Percentiles rank a stretch among this genome's conserved stretches.
phyloP scores from a whole-genome alignment of 805 yeast genomes.

The Saturnispora dispora region DNA sequence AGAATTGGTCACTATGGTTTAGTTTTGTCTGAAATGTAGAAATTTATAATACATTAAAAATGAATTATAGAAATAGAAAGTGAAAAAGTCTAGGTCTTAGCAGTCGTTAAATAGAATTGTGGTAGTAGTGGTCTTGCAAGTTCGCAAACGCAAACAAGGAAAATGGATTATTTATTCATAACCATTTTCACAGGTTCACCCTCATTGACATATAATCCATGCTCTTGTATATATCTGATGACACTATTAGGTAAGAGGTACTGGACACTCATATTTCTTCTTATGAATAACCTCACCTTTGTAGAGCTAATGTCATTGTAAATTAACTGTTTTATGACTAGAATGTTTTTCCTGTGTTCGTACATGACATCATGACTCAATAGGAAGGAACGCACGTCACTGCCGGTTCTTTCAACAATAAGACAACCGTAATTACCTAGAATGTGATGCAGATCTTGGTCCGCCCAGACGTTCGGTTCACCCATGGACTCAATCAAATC shows the following conservation, averaged over 20 bases:
- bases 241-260: slow-evolving; percentile 90
- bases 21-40: not conserved
- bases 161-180: slow-evolving; percentile 23
- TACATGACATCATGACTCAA: slow-evolving; percentile 95
- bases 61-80: not conserved
- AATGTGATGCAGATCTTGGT: slow-evolving; percentile 87
- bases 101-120: not conserved
- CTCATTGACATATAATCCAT: slow-evolving; percentile 73
- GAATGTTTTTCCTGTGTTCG: slow-evolving; percentile 86
- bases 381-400: slow-evolving; percentile 88
- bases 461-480: slow-evolving; percentile 99
- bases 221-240: slow-evolving; percentile 89
- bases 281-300: slow-evolving; percentile 81
- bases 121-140: not conserved
- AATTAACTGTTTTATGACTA: slow-evolving; percentile 91
- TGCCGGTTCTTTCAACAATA: slow-evolving; percentile 93
- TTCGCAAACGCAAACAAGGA: not conserved
- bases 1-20: slow-evolving; percentile 79
- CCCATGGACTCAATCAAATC: slow-evolving; percentile 98
- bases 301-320: slow-evolving; percentile 95
- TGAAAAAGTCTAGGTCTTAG: not conserved
- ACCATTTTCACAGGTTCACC: slow-evolving; percentile 94
- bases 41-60: slow-evolving; percentile 12
- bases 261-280: slow-evolving; percentile 96
- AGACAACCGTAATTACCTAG: slow-evolving; percentile 93